phyloP scores from a whole-genome alignment of 2,329 filamentous ascomycete genomes.

The Pyrenochaeta sp. region DNA sequence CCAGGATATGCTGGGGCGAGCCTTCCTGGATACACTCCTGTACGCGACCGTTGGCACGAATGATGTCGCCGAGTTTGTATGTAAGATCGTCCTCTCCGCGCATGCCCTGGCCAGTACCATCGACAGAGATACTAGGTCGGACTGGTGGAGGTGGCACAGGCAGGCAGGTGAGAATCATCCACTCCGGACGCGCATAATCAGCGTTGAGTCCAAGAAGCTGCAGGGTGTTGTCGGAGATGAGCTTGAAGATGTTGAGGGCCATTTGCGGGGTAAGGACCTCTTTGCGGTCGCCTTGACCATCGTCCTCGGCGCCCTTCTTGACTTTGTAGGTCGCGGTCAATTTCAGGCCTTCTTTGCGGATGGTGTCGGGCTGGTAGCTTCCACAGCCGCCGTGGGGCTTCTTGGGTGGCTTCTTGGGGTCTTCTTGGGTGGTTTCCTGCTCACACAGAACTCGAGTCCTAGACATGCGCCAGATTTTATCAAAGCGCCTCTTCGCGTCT shows the following conservation, averaged over 20 bases:
- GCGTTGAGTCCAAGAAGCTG: conserved; percentile 88
- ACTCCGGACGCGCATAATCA: conserved; percentile 95
- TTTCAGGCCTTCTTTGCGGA: conserved; percentile 85
- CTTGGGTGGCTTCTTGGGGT: conserved; percentile 58
- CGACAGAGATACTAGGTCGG: conserved; percentile 95
- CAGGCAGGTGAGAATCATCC: conserved; percentile 96
- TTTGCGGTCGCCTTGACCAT: conserved; percentile 76
- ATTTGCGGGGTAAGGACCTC: conserved; percentile 81
- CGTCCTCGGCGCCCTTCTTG: conserved; percentile 72
- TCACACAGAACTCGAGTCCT: conserved; percentile 88
- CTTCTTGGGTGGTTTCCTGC: conserved; percentile 72
- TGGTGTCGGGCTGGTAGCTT: conserved; percentile 79
- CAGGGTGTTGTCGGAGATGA: conserved; percentile 82
- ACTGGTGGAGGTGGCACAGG: conserved; percentile 96
- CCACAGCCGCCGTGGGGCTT: conserved; percentile 86
- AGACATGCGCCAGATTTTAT: conserved; percentile 88
- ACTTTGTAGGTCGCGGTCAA: conserved; percentile 78
- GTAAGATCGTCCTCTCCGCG: conserved; percentile 99
- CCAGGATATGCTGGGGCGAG: conserved; percentile 86
- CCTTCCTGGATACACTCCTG: conserved; percentile 90
- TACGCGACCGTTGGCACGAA: conserved; percentile 95
- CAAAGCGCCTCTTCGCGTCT: conserved; percentile 94
- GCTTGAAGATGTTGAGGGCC: conserved; percentile 85
- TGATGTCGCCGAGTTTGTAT: conserved; percentile 98
- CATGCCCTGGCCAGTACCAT: conserved; percentile 89